These are phyloP conservation scores for Fusarium kyushuense DNA, from an alignment of 2,329 filamentous ascomycete genomes.

Conservation along the genomic window DNA sequence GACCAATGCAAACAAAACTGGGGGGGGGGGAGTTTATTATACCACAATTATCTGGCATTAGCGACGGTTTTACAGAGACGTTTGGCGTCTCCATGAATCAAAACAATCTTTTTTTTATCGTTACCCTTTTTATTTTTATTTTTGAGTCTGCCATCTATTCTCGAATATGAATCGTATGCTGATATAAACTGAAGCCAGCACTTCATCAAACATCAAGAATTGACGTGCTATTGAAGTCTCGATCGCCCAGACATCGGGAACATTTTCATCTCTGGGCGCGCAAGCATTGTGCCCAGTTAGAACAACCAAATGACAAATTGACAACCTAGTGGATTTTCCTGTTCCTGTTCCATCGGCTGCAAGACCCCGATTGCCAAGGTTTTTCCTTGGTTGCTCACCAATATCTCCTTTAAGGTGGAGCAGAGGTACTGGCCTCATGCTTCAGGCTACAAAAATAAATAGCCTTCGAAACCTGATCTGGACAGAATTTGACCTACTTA, in stretches of 20 bases:
- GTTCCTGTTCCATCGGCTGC: conserved; percentile 23
- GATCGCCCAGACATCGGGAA: conserved; percentile 2
- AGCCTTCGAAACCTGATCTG: no score
- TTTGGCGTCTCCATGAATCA: conserved; percentile 42
- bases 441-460: no score
- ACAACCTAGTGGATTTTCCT: conserved; percentile 16
- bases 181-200: not conserved
- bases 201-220: not conserved
- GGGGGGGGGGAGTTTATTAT: conserved; percentile 33
- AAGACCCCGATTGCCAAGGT: conserved; percentile 39
- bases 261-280: conserved; percentile 8
- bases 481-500: no score
- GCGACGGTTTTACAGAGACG: conserved; percentile 40
- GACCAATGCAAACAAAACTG: conserved; percentile 16
- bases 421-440: no score
- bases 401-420: not conserved
- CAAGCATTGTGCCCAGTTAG: conserved; percentile 21
- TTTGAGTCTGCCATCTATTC: not conserved
- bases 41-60: conserved; percentile 42
- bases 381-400: not conserved
- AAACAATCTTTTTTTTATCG: conserved; percentile 25
- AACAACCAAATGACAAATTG: conserved; percentile 34
- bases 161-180: conserved; percentile 1
- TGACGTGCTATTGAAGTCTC: not conserved
- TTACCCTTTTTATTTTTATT: not conserved